These are phyloP conservation scores for Ilyonectria destructans DNA, from an alignment of 2,329 filamentous ascomycete genomes.

Conservation along the genomic window DNA sequence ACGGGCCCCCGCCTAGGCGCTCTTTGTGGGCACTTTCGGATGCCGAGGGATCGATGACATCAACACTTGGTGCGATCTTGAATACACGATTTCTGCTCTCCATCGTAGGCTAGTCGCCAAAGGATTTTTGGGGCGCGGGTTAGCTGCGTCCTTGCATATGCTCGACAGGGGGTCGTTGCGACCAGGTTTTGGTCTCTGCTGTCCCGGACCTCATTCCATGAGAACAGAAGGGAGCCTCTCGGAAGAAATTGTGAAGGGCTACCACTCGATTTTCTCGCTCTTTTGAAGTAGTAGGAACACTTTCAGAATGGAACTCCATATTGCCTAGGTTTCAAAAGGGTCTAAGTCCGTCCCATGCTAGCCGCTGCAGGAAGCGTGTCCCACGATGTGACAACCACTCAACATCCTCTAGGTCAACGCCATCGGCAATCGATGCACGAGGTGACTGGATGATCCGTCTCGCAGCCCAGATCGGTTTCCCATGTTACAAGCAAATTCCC, in stretches of 20 bases:
- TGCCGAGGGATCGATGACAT: conserved; percentile 37
- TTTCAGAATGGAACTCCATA: too few relatives aligned
- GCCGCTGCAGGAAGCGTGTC: not conserved
- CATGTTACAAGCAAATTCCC: not conserved
- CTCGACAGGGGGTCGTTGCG: not conserved
- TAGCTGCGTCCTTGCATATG: not conserved
- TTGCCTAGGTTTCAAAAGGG: too few relatives aligned
- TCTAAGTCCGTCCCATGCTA: not conserved
- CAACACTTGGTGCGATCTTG: conserved; percentile 35
- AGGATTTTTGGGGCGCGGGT: not conserved
- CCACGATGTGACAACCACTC: not conserved
- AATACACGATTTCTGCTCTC: conserved; percentile 14
- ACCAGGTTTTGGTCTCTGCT: not conserved
- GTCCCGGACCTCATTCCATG: not conserved
- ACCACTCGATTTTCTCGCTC: not conserved
- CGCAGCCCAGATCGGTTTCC: not conserved
- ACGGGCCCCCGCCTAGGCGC: not conserved
- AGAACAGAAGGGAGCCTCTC: not conserved
- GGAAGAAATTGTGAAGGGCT: not conserved
- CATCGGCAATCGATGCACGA: not conserved
- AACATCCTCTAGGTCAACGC: not conserved
- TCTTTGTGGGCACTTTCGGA: conserved; percentile 7
- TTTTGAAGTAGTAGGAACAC: too few relatives aligned
- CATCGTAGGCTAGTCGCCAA: conserved; percentile 8
- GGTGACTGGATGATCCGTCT: not conserved